Conservation (phyloP, 1,284 basidiomycete species). For the Fistulinella staudtii region DNA sequence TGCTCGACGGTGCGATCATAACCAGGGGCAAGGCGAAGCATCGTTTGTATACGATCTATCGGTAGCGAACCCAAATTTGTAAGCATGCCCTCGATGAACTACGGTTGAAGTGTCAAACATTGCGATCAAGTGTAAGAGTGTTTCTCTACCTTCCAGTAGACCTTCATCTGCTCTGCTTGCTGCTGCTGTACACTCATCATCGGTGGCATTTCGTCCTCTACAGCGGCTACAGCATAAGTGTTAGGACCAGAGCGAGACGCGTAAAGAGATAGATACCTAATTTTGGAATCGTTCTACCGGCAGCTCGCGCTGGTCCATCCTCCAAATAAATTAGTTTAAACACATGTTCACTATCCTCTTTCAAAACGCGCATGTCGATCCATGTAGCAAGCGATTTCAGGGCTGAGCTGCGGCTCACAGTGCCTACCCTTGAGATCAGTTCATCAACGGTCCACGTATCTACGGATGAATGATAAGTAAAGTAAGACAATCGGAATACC, state of each 20-base stretch:
- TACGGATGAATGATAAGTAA: conserved; percentile 27
- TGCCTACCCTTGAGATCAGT: conserved; percentile 58
- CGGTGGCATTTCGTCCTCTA: conserved; percentile 47
- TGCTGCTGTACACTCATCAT: conserved; percentile 64
- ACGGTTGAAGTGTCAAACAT: conserved; percentile 8
- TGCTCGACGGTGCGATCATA: conserved; percentile 79
- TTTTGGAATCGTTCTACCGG: conserved; percentile 24
- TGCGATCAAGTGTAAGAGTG: neutral
- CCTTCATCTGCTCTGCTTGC: conserved; percentile 78
- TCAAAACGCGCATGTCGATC: conserved; percentile 78
- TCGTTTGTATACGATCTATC: conserved; percentile 74
- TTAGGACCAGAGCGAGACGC: neutral
- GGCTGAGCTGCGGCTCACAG: conserved; percentile 59
- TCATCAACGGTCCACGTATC: conserved; percentile 69
- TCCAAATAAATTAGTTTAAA: conserved; percentile 64
- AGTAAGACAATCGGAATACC: neutral
- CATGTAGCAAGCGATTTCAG: conserved; percentile 78
- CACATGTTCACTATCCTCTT: conserved; percentile 53
- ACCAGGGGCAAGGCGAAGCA: conserved; percentile 75
- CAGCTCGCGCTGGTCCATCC: conserved; percentile 37
- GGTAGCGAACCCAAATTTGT: conserved; percentile 74
- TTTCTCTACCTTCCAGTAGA: conserved; percentile 77
- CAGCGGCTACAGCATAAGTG: conserved; percentile 17
- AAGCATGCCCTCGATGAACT: conserved; percentile 84
- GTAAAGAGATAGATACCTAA: conserved; percentile 30